Conservation (phyloP, 208 protist species). For the Wallacemonas sp. region DNA sequence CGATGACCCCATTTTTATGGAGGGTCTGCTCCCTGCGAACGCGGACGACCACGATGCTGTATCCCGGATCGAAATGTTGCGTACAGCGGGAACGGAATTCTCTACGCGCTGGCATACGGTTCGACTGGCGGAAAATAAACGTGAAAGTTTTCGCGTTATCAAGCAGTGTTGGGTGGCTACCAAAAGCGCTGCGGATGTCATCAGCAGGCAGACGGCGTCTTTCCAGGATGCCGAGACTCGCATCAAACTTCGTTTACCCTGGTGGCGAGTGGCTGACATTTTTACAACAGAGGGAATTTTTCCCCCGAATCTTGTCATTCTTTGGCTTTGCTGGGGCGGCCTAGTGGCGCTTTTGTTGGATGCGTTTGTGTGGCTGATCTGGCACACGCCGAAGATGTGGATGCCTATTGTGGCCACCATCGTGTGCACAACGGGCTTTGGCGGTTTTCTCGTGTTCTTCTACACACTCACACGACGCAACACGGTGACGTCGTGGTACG, state of each 20-base stretch:
- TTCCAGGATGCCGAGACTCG: slow-evolving; percentile 17
- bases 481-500: slow-evolving; percentile 17
- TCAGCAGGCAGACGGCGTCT: slow-evolving; percentile 21
- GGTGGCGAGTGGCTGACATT: slow-evolving; percentile 14
- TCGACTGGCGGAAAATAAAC: slow-evolving; percentile 5
- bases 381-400: slow-evolving; percentile 8
- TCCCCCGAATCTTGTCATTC: slow-evolving; percentile 13
- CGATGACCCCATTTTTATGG: slow-evolving; percentile 26
- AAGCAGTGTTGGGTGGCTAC: slow-evolving; percentile 24
- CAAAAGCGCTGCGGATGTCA: slow-evolving; percentile 31
- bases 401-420: slow-evolving; percentile 25
- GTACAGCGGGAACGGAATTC: slow-evolving; percentile 11
- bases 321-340: slow-evolving; percentile 19
- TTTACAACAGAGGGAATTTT: slow-evolving; percentile 21
- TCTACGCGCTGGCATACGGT: slow-evolving; percentile 19
- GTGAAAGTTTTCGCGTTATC: background rate
- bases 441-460: slow-evolving; percentile 28
- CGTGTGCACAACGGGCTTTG: slow-evolving; percentile 25
- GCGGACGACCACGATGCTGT: slow-evolving; percentile 12
- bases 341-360: slow-evolving; percentile 19
- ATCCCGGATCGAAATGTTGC: slow-evolving; percentile 12
- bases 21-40: slow-evolving; percentile 3
- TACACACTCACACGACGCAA: slow-evolving; percentile 23
- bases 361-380: slow-evolving; percentile 27
- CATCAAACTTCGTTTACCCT: slow-evolving; percentile 14